These are phyloP conservation scores for Lachnellula subtilissima DNA, from an alignment of 2,329 filamentous ascomycete genomes.

Conservation along the genomic window DNA sequence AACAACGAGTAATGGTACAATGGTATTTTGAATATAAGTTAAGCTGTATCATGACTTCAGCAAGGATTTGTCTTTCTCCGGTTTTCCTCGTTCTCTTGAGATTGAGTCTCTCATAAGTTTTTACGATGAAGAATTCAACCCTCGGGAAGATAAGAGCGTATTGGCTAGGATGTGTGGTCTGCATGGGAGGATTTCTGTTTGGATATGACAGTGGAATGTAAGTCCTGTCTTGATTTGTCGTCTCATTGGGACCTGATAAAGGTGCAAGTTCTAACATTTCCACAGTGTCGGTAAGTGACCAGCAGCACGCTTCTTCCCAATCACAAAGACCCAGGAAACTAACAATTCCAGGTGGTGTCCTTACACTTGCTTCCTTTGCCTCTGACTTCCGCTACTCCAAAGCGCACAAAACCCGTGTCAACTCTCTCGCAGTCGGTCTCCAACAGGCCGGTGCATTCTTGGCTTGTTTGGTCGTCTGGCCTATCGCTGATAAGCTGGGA, in stretches of 20 bases:
- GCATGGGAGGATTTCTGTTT: slow-evolving; percentile 46
- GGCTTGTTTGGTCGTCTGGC: slow-evolving; percentile 46
- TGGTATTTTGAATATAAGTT: too few relatives aligned
- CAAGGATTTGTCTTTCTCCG: too few relatives aligned
- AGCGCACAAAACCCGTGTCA: slow-evolving; percentile 36
- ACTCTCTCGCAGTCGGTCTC: slow-evolving; percentile 44
- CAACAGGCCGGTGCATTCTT: slow-evolving; percentile 48
- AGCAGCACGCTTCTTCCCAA: not conserved
- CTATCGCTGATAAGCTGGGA: slow-evolving; percentile 40
- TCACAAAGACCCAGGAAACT: not conserved
- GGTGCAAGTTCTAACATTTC: slow-evolving; percentile 13
- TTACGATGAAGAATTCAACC: slow-evolving; percentile 18
- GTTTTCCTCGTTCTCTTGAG: too few relatives aligned
- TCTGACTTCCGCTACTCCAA: slow-evolving; percentile 39
- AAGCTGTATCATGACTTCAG: too few relatives aligned
- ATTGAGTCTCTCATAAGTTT: too few relatives aligned
- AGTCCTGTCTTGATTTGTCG: not conserved
- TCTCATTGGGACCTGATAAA: not conserved
- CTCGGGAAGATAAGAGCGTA: slow-evolving; percentile 43
- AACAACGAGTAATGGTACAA: not conserved
- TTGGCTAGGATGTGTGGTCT: slow-evolving; percentile 47
- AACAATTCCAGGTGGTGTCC: slow-evolving; percentile 36
- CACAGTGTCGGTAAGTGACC: slow-evolving; percentile 30
- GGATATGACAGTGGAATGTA: slow-evolving; percentile 41
- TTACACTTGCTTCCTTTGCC: slow-evolving; percentile 40